Percentiles rank a stretch among this genome's conserved stretches.
Evolutionary conservation across 352 stramenopile species (phyloP).

Genomic region (Thalassiosira hispida): DNA sequence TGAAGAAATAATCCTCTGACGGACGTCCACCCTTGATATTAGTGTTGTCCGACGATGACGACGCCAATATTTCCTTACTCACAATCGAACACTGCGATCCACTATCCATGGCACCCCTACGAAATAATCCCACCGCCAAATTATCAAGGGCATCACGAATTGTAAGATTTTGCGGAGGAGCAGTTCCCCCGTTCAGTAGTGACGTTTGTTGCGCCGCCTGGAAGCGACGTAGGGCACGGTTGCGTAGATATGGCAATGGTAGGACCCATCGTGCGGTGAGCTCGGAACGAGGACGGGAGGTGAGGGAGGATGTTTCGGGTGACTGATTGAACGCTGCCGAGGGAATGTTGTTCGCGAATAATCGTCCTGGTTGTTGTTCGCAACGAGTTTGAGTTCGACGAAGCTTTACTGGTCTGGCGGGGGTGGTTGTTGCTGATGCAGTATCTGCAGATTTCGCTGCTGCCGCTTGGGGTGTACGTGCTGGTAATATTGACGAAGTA

Average conservation of each 20-base stretch:
- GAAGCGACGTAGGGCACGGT: conserved; percentile 41
- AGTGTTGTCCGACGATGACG: conserved; percentile 22
- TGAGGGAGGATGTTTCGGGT: conserved; percentile 28
- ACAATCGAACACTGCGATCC: conserved; percentile 74
- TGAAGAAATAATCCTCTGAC: conserved; percentile 57
- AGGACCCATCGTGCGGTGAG: conserved; percentile 77
- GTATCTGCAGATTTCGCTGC: conserved; percentile 9
- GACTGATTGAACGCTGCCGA: conserved; percentile 22
- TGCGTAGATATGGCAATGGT: conserved; percentile 63
- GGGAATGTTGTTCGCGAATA: conserved; percentile 67
- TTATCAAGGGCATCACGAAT: conserved; percentile 56
- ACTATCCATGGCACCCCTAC: conserved; percentile 75
- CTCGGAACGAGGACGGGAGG: conserved; percentile 65
- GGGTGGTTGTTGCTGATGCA: conserved; percentile 7
- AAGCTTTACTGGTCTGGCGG: conserved; percentile 37
- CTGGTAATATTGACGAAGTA: conserved; percentile 42
- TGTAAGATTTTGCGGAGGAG: conserved; percentile 49
- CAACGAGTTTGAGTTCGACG: conserved; percentile 55
- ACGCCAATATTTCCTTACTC: conserved; percentile 72
- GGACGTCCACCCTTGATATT: conserved; percentile 6
- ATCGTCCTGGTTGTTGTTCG: conserved; percentile 72
- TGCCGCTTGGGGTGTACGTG: conserved; percentile 11
- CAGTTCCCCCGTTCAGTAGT: background rate
- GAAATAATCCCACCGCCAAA: conserved; percentile 78
- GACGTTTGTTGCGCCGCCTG: conserved; percentile 26